These are phyloP conservation scores for Funneliformis geosporum DNA, from an alignment of 192 early-diverging fungal genomes.

Conservation along the genomic window DNA sequence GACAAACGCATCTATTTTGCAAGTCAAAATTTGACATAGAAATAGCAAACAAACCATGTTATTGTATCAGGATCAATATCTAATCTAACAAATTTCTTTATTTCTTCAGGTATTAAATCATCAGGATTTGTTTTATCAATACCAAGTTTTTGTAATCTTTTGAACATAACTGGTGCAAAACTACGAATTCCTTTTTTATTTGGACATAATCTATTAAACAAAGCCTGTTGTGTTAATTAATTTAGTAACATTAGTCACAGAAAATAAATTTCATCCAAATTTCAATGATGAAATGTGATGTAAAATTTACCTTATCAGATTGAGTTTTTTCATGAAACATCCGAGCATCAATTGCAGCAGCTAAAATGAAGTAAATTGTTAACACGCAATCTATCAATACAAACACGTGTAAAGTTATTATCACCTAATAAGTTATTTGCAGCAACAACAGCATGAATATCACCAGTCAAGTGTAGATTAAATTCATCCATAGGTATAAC, in stretches of 20 bases:
- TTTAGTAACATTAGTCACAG: background rate
- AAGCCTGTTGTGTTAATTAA: constrained; percentile 53
- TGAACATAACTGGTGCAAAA: constrained; percentile 86
- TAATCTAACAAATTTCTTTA: constrained; percentile 77
- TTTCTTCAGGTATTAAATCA: constrained; percentile 78
- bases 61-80: constrained; percentile 96
- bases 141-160: constrained; percentile 76
- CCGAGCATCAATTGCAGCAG: constrained; percentile 96
- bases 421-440: constrained; percentile 90
- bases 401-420: background rate
- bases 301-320: constrained; percentile 49
- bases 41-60: constrained; percentile 66
- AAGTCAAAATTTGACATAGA: background rate
- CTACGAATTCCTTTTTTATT: constrained; percentile 79
- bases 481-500: constrained; percentile 99
- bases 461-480: constrained; percentile 98
- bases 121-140: constrained; percentile 81
- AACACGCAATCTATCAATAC: background rate
- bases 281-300: background rate
- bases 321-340: constrained; percentile 96
- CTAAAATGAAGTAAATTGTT: constrained; percentile 38
- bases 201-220: constrained; percentile 89
- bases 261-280: too few relatives aligned
- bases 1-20: background rate
- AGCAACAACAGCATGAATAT: constrained; percentile 97